A percentile compares a stretch with the other conserved stretches of the same genome.
phyloP scores from a whole-genome alignment of 352 stramenopile species.

The Peronosclerospora sorghi region DNA sequence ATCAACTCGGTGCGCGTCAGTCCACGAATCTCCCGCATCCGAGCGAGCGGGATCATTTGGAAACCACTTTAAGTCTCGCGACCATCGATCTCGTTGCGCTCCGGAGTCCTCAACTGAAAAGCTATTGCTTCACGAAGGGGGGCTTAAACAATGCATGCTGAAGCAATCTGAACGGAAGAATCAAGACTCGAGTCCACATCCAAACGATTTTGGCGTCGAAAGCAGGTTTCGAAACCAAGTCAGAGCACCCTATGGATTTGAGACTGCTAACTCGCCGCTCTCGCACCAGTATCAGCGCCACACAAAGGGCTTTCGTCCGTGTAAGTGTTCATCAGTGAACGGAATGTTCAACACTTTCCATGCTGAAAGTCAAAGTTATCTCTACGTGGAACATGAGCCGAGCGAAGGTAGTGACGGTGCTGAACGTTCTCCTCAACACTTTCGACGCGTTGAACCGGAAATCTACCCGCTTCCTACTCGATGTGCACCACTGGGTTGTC shows the following conservation, averaged over 20 bases:
- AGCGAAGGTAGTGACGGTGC: constrained; percentile 4
- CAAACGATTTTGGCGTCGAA: constrained; percentile 8
- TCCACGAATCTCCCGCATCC: constrained; percentile 3
- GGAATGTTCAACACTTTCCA: constrained; percentile 1
- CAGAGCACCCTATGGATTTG: neutral
- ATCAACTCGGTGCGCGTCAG: constrained; percentile 1
- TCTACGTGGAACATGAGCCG: constrained; percentile 18
- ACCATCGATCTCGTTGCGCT: constrained; percentile 2
- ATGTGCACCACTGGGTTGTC: constrained; percentile 7
- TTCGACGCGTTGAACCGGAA: constrained; percentile 8
- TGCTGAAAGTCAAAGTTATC: constrained; percentile 7
- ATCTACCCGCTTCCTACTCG: constrained; percentile 4
- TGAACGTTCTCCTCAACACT: constrained; percentile 8
- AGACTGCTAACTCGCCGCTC: constrained; percentile 1
- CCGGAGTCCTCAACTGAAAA: constrained; percentile 14
- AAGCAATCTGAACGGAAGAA: constrained; percentile 7
- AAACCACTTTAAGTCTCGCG: constrained; percentile 9
- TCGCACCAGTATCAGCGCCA: constrained; percentile 6
- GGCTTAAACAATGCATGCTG: constrained; percentile 30
- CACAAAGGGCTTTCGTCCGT: constrained; percentile 9
- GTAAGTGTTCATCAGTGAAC: constrained; percentile 9
- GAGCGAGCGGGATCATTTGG: constrained; percentile 18
- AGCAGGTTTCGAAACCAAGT: constrained; percentile 9
- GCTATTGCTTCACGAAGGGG: constrained; percentile 41
- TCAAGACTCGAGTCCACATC: neutral